A percentile compares a stretch with the other conserved stretches of the same genome.
Conservation (phyloP, 768 basidiomycete species). For the Hygrocybe coccinea region DNA sequence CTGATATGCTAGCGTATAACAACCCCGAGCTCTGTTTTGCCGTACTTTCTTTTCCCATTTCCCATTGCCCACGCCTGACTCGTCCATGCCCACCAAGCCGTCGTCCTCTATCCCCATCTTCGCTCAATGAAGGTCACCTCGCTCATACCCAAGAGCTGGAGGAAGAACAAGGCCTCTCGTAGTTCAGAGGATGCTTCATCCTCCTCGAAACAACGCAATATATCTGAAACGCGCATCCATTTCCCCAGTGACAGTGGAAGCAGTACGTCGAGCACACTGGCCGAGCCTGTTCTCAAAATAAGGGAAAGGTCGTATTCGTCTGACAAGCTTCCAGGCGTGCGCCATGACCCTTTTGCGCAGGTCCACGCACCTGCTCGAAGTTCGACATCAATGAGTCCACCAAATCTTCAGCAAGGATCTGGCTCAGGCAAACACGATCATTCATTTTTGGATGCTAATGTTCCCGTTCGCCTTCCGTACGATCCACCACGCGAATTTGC, state of each 20-base stretch:
- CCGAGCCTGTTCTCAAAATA: not conserved
- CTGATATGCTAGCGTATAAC: too few relatives aligned
- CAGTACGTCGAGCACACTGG: not conserved
- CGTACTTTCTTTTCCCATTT: not conserved
- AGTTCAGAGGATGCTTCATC: not conserved
- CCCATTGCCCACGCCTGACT: not conserved
- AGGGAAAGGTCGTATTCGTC: not conserved
- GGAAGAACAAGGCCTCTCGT: slow-evolving; percentile 28
- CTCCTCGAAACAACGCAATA: not conserved
- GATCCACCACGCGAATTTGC: not conserved
- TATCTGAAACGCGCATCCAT: not conserved
- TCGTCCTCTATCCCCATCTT: not conserved
- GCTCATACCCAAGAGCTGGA: slow-evolving; percentile 39
- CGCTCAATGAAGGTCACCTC: slow-evolving; percentile 36
- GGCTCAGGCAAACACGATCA: too few relatives aligned
- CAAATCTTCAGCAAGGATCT: too few relatives aligned
- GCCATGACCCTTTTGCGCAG: not conserved
- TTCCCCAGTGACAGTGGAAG: not conserved
- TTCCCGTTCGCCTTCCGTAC: not conserved
- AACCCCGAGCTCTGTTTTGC: not conserved
- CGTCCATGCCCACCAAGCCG: not conserved
- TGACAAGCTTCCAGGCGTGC: not conserved
- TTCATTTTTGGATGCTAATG: not conserved
- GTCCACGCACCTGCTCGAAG: too few relatives aligned
- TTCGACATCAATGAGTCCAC: too few relatives aligned